These are phyloP conservation scores for Rhizoclosmatium globosum DNA, from an alignment of 192 early-diverging fungal genomes.

Conservation along the genomic window DNA sequence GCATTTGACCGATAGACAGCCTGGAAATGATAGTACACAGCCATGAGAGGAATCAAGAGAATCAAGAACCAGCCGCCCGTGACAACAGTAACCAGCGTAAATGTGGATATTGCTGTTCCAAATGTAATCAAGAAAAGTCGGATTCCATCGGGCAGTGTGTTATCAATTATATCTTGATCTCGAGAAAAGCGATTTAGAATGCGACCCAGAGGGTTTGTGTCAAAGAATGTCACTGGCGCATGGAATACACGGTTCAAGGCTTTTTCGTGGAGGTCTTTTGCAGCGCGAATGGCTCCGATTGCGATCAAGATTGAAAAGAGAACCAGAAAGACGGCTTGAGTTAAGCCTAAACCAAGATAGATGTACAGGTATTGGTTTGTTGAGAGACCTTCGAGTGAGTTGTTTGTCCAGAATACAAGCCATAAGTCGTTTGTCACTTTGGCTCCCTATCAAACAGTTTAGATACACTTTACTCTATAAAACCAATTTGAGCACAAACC, in stretches of 20 bases:
- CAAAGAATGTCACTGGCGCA: slow-evolving; percentile 81
- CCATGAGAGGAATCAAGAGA: slow-evolving; percentile 35
- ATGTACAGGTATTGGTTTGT: slow-evolving; percentile 36
- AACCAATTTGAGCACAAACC: no score
- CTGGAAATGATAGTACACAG: slow-evolving; percentile 48
- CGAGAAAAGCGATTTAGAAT: slow-evolving; percentile 73
- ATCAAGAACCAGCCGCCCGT: slow-evolving; percentile 40
- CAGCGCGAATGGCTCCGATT: slow-evolving; percentile 57
- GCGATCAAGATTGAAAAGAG: slow-evolving; percentile 56
- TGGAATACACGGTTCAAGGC: slow-evolving; percentile 72
- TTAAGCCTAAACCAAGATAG: slow-evolving; percentile 40
- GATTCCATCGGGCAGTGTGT: slow-evolving; percentile 63
- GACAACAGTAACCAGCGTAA: slow-evolving; percentile 39
- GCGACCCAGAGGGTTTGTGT: slow-evolving; percentile 76
- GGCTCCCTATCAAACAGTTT: slow-evolving; percentile 51
- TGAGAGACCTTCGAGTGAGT: slow-evolving; percentile 48
- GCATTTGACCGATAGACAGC: slow-evolving; percentile 42
- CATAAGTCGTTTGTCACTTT: slow-evolving; percentile 55
- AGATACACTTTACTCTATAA: no score
- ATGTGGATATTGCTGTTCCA: slow-evolving; percentile 34
- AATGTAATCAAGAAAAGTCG: slow-evolving; percentile 52
- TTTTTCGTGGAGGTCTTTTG: slow-evolving; percentile 67
- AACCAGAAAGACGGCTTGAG: slow-evolving; percentile 42
- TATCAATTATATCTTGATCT: slow-evolving; percentile 71
- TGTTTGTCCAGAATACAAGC: slow-evolving; percentile 46